Percentiles rank a stretch among this genome's conserved stretches.
Evolutionary conservation across 495 filamentous ascomycete species (phyloP).

Genomic region (Annulohypoxylon moriforme): DNA sequence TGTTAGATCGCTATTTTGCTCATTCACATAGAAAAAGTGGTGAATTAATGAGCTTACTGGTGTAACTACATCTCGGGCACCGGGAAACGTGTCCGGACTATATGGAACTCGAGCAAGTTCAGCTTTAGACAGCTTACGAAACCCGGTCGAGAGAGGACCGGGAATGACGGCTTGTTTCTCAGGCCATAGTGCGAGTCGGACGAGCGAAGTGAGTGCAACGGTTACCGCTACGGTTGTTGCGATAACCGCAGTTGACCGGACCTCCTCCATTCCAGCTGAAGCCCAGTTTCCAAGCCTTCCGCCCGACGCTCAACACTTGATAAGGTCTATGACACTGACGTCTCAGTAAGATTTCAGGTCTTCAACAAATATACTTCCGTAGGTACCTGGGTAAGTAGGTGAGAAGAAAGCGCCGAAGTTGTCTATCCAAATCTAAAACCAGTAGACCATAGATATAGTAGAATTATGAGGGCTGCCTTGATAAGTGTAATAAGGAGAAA

Average conservation of each 20-base stretch:
- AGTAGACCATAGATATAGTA: background rate
- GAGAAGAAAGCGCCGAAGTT: background rate
- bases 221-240: conserved; percentile 49
- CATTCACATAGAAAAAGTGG: conserved; percentile 1
- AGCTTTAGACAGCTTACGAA: conserved; percentile 46
- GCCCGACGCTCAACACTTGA: background rate
- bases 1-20: conserved; percentile 8
- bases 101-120: conserved; percentile 51
- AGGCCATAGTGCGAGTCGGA: conserved; percentile 50
- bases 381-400: background rate
- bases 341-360: background rate
- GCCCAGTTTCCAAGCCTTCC: background rate
- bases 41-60: conserved; percentile 47
- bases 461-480: background rate
- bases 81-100: conserved; percentile 54
- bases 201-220: conserved; percentile 46
- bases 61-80: conserved; percentile 58
- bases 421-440: background rate
- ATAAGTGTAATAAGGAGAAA: background rate
- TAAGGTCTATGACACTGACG: conserved; percentile 8
- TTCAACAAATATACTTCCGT: background rate
- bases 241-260: conserved; percentile 44
- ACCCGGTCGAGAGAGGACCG: conserved; percentile 51
- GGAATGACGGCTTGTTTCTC: conserved; percentile 48
- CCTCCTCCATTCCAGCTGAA: conserved; percentile 41